phyloP scores from a whole-genome alignment of 108 stramenopile genomes.

The Aureococcus anophagefferens region DNA sequence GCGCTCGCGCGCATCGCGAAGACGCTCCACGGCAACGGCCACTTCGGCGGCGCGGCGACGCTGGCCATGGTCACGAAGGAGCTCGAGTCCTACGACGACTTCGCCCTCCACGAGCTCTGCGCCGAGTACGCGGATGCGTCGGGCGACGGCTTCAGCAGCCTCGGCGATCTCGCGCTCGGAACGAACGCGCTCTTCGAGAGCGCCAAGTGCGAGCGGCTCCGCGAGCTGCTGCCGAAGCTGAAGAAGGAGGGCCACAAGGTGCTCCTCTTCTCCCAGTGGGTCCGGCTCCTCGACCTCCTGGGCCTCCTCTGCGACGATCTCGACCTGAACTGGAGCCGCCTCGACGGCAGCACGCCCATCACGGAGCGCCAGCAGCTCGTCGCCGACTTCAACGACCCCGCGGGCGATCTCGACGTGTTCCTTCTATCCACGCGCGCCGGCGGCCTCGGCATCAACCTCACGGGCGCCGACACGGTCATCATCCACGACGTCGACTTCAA shows the following conservation, averaged over 20 bases:
- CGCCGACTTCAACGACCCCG: constrained; percentile 59
- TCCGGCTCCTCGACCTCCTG: constrained; percentile 66
- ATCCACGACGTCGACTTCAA: constrained; percentile 94
- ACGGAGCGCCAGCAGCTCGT: constrained; percentile 62
- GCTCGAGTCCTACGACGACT: constrained; percentile 68
- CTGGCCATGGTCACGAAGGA: constrained; percentile 61
- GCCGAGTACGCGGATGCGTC: constrained; percentile 46
- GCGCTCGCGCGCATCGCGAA: constrained; percentile 49
- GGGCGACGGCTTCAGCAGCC: background rate
- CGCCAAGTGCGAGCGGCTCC: constrained; percentile 60
- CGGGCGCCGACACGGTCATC: constrained; percentile 87
- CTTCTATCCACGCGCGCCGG: constrained; percentile 61
- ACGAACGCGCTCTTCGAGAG: constrained; percentile 57
- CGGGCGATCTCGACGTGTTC: constrained; percentile 51
- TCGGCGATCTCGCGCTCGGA: constrained; percentile 36
- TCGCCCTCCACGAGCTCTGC: constrained; percentile 65
- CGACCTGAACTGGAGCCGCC: constrained; percentile 48
- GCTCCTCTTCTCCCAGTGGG: constrained; percentile 77
- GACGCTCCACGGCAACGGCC: constrained; percentile 42
- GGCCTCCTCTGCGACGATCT: constrained; percentile 57
- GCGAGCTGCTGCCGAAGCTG: constrained; percentile 41
- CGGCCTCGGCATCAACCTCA: constrained; percentile 62
- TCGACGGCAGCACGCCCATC: constrained; percentile 63
- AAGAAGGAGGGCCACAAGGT: constrained; percentile 53
- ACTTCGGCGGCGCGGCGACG: constrained; percentile 67